These are phyloP conservation scores for Physcomitrellopsis africana DNA, from an alignment of 225 moss, liverwort and hornwort genomes.

Conservation along the genomic window DNA sequence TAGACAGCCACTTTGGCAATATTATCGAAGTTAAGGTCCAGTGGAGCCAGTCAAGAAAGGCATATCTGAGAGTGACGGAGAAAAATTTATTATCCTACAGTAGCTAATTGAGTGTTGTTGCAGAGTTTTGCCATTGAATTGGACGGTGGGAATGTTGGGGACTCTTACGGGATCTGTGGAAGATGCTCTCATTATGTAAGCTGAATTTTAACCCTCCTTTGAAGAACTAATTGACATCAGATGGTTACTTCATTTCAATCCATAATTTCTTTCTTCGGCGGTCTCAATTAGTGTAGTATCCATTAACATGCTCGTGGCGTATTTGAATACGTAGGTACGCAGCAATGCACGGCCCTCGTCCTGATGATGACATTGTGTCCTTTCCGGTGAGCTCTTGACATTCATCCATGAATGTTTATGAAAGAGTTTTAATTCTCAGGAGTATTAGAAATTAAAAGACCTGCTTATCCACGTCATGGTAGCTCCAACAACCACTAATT, in stretches of 20 bases:
- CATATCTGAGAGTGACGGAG: background rate
- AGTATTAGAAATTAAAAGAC: background rate
- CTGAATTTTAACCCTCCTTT: background rate
- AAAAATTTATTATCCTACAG: background rate
- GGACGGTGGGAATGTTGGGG: constrained; percentile 94
- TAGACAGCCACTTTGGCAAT: background rate
- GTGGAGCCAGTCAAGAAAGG: background rate
- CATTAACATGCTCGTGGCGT: background rate
- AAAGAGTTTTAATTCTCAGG: no score
- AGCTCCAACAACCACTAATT: constrained; percentile 8
- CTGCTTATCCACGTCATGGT: background rate
- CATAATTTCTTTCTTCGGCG: no score
- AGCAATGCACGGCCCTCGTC: constrained; percentile 81
- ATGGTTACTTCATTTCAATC: background rate
- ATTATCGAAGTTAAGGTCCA: background rate
- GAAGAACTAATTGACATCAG: background rate
- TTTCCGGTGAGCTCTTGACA: constrained; percentile 55
- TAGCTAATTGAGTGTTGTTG: constrained; percentile 28
- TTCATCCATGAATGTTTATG: background rate
- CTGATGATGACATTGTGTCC: constrained; percentile 73
- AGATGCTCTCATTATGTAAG: constrained; percentile 91
- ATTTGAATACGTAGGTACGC: constrained; percentile 72
- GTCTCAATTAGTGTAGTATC: background rate
- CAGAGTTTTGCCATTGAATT: constrained; percentile 88
- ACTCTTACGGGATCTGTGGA: constrained; percentile 85